A percentile compares a stretch with the other conserved stretches of the same genome.
phyloP scores from a whole-genome alignment of 352 stramenopile genomes.

The Pilasporangium apinafurcum region DNA sequence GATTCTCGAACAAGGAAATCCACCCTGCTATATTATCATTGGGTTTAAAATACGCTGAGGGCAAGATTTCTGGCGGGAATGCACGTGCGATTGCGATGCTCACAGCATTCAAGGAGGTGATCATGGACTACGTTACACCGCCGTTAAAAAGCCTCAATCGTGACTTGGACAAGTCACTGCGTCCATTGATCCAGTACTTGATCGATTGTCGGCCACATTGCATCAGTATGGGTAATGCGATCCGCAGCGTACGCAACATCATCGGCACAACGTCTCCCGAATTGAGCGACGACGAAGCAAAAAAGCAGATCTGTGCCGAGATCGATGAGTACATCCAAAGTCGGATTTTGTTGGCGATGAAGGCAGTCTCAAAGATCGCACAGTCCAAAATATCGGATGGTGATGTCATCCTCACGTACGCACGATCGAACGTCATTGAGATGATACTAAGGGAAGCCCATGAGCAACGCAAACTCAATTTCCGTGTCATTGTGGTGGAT shows the following conservation, averaged over 20 bases:
- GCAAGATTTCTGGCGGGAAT: slow-evolving; percentile 88
- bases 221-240: slow-evolving; percentile 95
- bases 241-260: slow-evolving; percentile 85
- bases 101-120: slow-evolving; percentile 85
- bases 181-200: slow-evolving; percentile 93
- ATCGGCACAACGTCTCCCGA: slow-evolving; percentile 86
- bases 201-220: slow-evolving; percentile 92
- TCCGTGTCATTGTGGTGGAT: slow-evolving; percentile 94
- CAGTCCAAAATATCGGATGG: slow-evolving; percentile 85
- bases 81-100: slow-evolving; percentile 92
- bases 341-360: slow-evolving; percentile 89
- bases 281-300: slow-evolving; percentile 80
- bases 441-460: slow-evolving; percentile 63
- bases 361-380: slow-evolving; percentile 85
- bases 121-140: slow-evolving; percentile 87
- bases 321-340: slow-evolving; percentile 94
- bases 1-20: slow-evolving; percentile 72
- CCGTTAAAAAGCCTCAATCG: slow-evolving; percentile 72
- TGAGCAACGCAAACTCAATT: slow-evolving; percentile 26
- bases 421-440: slow-evolving; percentile 89
- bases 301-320: slow-evolving; percentile 80
- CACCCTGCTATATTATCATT: slow-evolving; percentile 89
- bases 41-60: slow-evolving; percentile 89
- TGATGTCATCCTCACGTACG: slow-evolving; percentile 95
- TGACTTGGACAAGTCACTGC: slow-evolving; percentile 87